These are phyloP conservation scores for Globisporangium iwayamae DNA, from an alignment of 352 stramenopile species.

Conservation along the genomic window DNA sequence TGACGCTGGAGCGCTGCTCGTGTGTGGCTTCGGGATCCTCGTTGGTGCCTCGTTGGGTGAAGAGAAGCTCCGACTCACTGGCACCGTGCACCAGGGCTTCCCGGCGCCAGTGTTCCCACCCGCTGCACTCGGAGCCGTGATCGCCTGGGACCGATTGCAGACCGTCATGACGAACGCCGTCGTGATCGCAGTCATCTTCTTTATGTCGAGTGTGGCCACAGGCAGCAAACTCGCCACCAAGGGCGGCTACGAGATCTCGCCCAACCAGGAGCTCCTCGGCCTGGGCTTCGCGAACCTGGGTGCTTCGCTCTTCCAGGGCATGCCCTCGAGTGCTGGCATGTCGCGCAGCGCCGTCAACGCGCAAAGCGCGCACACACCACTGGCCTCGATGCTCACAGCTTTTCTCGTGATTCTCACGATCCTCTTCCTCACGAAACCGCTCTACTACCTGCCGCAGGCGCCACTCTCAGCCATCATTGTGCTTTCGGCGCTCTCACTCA, in stretches of 20 bases:
- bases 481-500: slow-evolving; percentile 77
- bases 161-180: slow-evolving; percentile 70
- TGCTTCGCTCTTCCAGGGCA: slow-evolving; percentile 86
- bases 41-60: slow-evolving; percentile 57
- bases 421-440: slow-evolving; percentile 80
- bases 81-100: slow-evolving; percentile 70
- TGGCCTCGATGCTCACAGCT: slow-evolving; percentile 88
- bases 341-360: slow-evolving; percentile 91
- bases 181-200: slow-evolving; percentile 87
- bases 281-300: slow-evolving; percentile 90
- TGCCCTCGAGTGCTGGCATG: slow-evolving; percentile 89
- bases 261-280: slow-evolving; percentile 88
- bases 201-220: slow-evolving; percentile 91
- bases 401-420: slow-evolving; percentile 88
- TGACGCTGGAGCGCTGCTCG: slow-evolving; percentile 67
- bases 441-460: slow-evolving; percentile 88
- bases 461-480: slow-evolving; percentile 90
- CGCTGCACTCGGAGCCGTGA: slow-evolving; percentile 33
- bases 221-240: slow-evolving; percentile 82
- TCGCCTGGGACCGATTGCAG: slow-evolving; percentile 49
- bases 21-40: slow-evolving; percentile 75
- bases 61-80: slow-evolving; percentile 70
- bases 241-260: slow-evolving; percentile 74
- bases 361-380: slow-evolving; percentile 79
- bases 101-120: slow-evolving; percentile 46